Evolutionary conservation across 2,329 filamentous ascomycete genomes (phyloP).

Genomic region (Colletotrichum australisinense): DNA sequence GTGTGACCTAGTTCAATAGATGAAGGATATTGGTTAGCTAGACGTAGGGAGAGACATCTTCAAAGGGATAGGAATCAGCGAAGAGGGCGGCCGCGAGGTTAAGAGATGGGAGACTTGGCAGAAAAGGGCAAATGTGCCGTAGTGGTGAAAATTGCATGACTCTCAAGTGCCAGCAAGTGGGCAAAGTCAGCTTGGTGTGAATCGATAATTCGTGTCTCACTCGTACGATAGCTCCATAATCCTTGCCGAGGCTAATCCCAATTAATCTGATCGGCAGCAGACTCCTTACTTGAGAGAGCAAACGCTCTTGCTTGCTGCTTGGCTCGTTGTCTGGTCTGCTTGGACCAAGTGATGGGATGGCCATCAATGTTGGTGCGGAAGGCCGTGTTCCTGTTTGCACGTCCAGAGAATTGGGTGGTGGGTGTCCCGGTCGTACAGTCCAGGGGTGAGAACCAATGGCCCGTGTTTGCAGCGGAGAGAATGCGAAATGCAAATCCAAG

Average conservation of each 20-base stretch:
- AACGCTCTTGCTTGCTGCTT: background rate
- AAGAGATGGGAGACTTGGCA: background rate
- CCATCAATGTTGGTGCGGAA: background rate
- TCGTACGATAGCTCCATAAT: slow-evolving; percentile 10
- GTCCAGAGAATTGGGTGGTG: background rate
- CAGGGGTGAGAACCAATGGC: background rate
- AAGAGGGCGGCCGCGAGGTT: background rate
- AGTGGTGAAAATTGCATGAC: background rate
- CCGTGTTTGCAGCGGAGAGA: background rate
- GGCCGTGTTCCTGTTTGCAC: background rate
- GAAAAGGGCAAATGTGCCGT: background rate
- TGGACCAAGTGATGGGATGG: background rate
- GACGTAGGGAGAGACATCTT: background rate
- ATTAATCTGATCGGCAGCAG: background rate
- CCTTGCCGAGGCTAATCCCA: background rate
- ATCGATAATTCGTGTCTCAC: slow-evolving; percentile 24
- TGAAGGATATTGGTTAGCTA: background rate
- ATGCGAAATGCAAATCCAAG: background rate
- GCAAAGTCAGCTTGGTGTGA: background rate
- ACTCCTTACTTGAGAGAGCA: background rate
- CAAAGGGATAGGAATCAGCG: too few species aligned
- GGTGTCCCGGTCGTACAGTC: background rate
- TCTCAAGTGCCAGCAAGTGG: background rate
- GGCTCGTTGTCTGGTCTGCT: background rate
- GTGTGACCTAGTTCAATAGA: background rate